Percentiles rank a stretch among this genome's conserved stretches.
phyloP scores from a whole-genome alignment of 495 filamentous ascomycete genomes.

The Chaetomium cochliodes region DNA sequence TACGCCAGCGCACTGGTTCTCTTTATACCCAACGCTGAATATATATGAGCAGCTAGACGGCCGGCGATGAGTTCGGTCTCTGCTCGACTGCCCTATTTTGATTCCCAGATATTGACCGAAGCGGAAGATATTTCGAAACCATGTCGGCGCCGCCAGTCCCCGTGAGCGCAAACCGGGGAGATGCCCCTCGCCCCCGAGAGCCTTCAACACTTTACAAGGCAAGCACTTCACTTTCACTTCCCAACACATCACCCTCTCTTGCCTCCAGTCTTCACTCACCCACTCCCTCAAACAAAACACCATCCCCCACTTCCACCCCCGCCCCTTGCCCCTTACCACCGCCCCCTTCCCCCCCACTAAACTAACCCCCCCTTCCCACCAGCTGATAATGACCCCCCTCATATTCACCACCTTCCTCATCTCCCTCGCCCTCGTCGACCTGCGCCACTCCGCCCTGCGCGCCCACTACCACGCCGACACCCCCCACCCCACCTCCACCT shows the following conservation, averaged over 20 bases:
- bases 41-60: background rate
- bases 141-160: constrained; percentile 18
- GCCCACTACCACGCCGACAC: constrained; percentile 41
- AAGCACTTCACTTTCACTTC: background rate
- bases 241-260: background rate
- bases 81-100: background rate
- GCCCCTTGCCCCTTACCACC: background rate
- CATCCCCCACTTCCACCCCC: background rate
- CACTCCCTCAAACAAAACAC: background rate
- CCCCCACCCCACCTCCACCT: too few species aligned
- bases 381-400: constrained; percentile 51
- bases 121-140: constrained; percentile 1
- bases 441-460: constrained; percentile 41
- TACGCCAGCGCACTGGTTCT: background rate
- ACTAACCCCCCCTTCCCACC: constrained; percentile 6
- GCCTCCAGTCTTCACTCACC: background rate
- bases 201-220: constrained; percentile 42
- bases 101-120: background rate
- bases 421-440: constrained; percentile 51
- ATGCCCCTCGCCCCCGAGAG: constrained; percentile 22
- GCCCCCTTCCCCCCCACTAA: background rate
- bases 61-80: background rate
- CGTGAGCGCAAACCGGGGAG: constrained; percentile 27
- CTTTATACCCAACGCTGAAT: background rate
- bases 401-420: constrained; percentile 53